Evolutionary conservation across 169 alveolate genomes (phyloP).

Genomic region (Plasmodium relictum): DNA sequence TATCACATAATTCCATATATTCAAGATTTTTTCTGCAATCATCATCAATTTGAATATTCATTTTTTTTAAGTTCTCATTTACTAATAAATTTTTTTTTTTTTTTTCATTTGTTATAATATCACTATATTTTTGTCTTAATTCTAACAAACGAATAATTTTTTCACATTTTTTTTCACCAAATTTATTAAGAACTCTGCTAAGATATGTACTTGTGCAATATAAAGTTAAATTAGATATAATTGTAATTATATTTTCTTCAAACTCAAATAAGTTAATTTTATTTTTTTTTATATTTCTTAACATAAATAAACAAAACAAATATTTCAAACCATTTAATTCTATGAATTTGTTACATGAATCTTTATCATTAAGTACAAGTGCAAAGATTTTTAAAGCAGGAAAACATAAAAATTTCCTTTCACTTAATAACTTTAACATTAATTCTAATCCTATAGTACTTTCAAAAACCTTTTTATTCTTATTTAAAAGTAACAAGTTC

Average conservation of each 20-base stretch:
- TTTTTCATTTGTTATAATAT: slow-evolving; percentile 54
- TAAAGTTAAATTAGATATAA: slow-evolving; percentile 59
- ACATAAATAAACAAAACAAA: slow-evolving; percentile 68
- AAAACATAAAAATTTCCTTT: slow-evolving; percentile 74
- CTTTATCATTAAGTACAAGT: slow-evolving; percentile 43
- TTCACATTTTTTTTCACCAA: slow-evolving; percentile 77
- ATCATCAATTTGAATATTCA: slow-evolving; percentile 75
- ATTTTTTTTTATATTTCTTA: slow-evolving; percentile 48
- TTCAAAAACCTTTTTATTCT: slow-evolving; percentile 45
- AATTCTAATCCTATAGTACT: slow-evolving; percentile 58
- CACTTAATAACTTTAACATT: slow-evolving; percentile 74
- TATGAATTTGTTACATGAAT: slow-evolving; percentile 59
- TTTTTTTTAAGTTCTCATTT: slow-evolving; percentile 58
- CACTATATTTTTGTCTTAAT: slow-evolving; percentile 68
- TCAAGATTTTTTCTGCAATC: slow-evolving; percentile 64
- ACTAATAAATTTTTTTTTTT: slow-evolving; percentile 42
- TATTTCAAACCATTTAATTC: slow-evolving; percentile 62
- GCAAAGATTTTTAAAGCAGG: slow-evolving; percentile 71
- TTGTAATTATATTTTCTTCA: slow-evolving; percentile 65
- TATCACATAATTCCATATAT: slow-evolving; percentile 74
- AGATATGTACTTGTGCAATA: slow-evolving; percentile 54
- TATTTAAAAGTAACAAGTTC: slow-evolving; percentile 51
- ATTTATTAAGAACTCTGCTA: slow-evolving; percentile 70
- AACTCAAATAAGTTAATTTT: slow-evolving; percentile 46
- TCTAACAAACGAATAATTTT: slow-evolving; percentile 59